Evolutionary conservation across 1,139 yeast genomes (phyloP), one percentile per base, ranked within the genome.

Genomic region (Lodderomyces theae): DNA sequence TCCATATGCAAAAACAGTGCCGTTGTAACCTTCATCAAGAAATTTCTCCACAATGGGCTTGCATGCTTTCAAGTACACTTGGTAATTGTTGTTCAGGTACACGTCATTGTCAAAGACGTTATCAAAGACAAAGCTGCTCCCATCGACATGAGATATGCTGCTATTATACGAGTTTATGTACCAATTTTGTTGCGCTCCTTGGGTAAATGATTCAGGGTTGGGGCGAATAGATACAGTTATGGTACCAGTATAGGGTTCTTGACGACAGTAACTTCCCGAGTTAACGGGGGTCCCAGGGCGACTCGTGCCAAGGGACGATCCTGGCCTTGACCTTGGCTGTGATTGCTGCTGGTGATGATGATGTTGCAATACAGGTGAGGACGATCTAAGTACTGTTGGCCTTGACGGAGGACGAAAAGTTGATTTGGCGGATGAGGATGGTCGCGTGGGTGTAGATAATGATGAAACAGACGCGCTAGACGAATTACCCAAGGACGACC

Each of bases 1-100:
- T 38, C 96, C 95, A 56, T 89, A 88, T 2, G 96, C 96, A 61
- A 90, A 88, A 1, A 90, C 82, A 0, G 96, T 90, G 8, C 92
- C 95, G 56, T 89, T 88, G 58, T 69, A 89, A 0, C 96, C 96
- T 26, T 82, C 82, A 34, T 63, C 49, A 49, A 88, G 66, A 43
- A 87, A 82, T 46, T 82, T 78, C 19, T 72, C 64, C 2, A 90
- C 81, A 34, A 88, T 67, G 2, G 78, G 79, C 23, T 74, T 65
- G 34, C 89, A 90, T 1, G 84, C 69, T 15, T 63, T 63, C 23
- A 67, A 66, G 57, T 86, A 90, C 2, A 90, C 86, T 22, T 75
- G 74, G 5, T 59, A 51, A 56, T 89, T 89, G 34, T 29, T 37
- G 15, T 64, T 51, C 13, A 75, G 51, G 11, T 66, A 56, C 0